Evolutionary conservation across 768 basidiomycete genomes (phyloP).

Genomic region (Macrocybe gigantea): DNA sequence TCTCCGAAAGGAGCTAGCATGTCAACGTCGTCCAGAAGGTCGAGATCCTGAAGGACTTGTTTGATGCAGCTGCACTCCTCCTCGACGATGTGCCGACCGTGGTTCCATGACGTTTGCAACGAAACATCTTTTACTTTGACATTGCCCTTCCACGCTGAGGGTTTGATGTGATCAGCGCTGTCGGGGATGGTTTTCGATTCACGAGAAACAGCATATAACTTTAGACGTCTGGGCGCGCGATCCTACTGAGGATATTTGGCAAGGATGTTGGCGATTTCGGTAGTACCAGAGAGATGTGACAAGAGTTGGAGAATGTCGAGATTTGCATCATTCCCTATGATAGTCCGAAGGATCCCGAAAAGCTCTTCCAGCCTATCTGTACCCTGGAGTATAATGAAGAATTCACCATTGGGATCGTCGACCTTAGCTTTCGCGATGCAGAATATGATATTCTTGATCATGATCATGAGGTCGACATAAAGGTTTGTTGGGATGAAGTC

Average conservation of each 20-base stretch:
- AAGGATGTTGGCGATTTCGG: conserved; percentile 27
- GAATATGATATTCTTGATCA: conserved; percentile 32
- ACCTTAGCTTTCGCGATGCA: conserved; percentile 33
- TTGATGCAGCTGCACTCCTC: conserved; percentile 6
- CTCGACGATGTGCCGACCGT: conserved; percentile 14
- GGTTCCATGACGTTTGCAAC: conserved; percentile 23
- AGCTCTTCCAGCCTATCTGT: conserved; percentile 29
- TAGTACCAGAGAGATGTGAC: conserved; percentile 19
- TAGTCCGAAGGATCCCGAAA: conserved; percentile 28
- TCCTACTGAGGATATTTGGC: conserved; percentile 33
- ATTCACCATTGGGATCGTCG: conserved; percentile 21
- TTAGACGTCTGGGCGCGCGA: conserved; percentile 23
- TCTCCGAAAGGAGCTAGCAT: conserved; percentile 11
- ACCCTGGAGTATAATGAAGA: conserved; percentile 31
- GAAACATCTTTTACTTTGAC: conserved; percentile 16
- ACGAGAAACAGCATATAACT: conserved; percentile 19
- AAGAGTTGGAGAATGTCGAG: conserved; percentile 20
- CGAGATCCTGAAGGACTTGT: not conserved
- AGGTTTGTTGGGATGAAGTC: conserved; percentile 15
- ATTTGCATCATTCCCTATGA: conserved; percentile 27
- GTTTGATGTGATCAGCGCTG: conserved; percentile 27
- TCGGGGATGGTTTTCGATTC: conserved; percentile 14
- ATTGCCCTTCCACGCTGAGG: conserved; percentile 27
- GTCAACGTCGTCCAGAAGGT: not conserved
- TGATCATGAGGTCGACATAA: conserved; percentile 26